These are phyloP conservation scores for Xerocomus alliaceus DNA, from an alignment of 1,284 basidiomycete species.

Conservation along the genomic window DNA sequence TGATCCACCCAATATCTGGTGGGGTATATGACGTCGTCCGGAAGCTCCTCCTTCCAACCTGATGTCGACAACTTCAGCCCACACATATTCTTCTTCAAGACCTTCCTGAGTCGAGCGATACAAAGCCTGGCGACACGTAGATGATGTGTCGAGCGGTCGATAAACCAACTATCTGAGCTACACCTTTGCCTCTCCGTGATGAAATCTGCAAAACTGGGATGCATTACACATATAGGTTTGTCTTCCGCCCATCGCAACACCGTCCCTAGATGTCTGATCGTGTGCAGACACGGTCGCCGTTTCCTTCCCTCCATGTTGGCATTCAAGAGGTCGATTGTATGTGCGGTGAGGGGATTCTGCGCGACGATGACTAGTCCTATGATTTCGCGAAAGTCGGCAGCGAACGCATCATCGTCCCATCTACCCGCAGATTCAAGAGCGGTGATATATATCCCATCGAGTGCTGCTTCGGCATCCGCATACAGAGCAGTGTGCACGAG, in stretches of 20 bases:
- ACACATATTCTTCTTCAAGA: slow-evolving; percentile 39
- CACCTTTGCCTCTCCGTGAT: slow-evolving; percentile 39
- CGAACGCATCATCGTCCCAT: slow-evolving; percentile 39
- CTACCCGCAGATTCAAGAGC: slow-evolving; percentile 40
- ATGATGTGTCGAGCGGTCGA: slow-evolving; percentile 31
- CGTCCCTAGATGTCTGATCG: slow-evolving; percentile 34
- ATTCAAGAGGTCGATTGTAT: slow-evolving; percentile 38
- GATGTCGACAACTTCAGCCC: slow-evolving; percentile 26
- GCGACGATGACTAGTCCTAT: slow-evolving; percentile 41
- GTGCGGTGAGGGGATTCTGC: slow-evolving; percentile 32
- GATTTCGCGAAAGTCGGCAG: slow-evolving; percentile 44
- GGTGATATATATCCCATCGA: slow-evolving; percentile 41
- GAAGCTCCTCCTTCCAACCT: slow-evolving; percentile 22
- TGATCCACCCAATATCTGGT: slow-evolving; percentile 39
- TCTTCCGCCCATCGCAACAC: slow-evolving; percentile 39
- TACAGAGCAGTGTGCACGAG: slow-evolving; percentile 31
- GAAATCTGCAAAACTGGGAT: slow-evolving; percentile 43
- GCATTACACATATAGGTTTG: slow-evolving; percentile 41
- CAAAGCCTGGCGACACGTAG: slow-evolving; percentile 36
- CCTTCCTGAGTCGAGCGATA: slow-evolving; percentile 22
- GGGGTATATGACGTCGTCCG: slow-evolving; percentile 35
- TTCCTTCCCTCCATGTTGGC: slow-evolving; percentile 12
- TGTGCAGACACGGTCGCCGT: slow-evolving; percentile 38
- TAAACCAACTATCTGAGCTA: slow-evolving; percentile 37
- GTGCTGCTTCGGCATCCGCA: slow-evolving; percentile 36